Percentiles rank a stretch among this genome's conserved stretches.
Conservation (phyloP, 306 rosid genomes). For the Canavalia gladiata region DNA sequence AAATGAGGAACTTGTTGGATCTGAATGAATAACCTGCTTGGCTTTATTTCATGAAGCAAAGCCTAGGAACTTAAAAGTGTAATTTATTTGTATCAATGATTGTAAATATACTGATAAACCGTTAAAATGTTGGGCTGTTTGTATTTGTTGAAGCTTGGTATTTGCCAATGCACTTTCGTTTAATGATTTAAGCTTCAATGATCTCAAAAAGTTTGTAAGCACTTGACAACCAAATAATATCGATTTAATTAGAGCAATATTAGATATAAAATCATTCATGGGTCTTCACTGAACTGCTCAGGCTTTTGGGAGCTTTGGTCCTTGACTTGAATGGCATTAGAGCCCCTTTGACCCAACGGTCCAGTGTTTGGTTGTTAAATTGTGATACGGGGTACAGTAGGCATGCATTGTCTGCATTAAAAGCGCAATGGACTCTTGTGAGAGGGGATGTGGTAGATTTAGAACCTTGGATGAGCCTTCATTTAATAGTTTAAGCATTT, state of each 20-base stretch:
- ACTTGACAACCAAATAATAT: not conserved
- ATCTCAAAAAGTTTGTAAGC: not conserved
- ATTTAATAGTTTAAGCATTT: not conserved
- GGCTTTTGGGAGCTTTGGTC: not conserved
- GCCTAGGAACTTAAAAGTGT: not conserved
- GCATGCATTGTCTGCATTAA: not conserved
- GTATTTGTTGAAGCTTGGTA: not conserved
- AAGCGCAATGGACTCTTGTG: not conserved
- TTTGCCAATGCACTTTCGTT: not conserved
- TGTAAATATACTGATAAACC: not conserved
- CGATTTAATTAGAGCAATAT: not conserved
- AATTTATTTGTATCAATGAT: constrained; percentile 1
- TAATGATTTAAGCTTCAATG: not conserved
- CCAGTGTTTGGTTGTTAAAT: not conserved
- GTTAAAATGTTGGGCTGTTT: not conserved
- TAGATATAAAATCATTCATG: not conserved
- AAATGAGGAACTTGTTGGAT: not conserved
- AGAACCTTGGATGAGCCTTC: not conserved
- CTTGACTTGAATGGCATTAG: not conserved
- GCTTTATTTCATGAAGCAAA: constrained; percentile 14
- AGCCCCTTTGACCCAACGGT: not conserved
- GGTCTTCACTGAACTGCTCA: not conserved
- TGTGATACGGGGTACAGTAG: not conserved
- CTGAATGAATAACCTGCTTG: constrained; percentile 12
- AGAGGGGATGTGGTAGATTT: not conserved